phyloP scores from a whole-genome alignment of 2,329 filamentous ascomycete species.

The Penicillium sp. region DNA sequence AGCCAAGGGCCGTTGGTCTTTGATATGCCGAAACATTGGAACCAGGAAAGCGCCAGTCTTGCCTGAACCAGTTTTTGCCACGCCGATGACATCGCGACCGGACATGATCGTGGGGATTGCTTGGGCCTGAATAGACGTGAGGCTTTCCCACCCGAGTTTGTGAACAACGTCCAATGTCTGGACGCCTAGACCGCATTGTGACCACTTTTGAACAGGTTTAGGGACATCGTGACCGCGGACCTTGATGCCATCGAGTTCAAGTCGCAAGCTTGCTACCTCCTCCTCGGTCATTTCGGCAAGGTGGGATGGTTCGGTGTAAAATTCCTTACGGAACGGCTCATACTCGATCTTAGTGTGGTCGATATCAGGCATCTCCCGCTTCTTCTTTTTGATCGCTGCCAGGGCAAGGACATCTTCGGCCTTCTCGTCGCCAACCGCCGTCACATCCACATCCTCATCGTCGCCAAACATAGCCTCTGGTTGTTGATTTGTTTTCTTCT shows the following conservation, averaged over 20 bases:
- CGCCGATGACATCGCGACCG: slow-evolving; percentile 89
- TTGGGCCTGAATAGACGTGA: slow-evolving; percentile 92
- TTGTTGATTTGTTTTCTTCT: slow-evolving; percentile 57
- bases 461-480: slow-evolving; percentile 88
- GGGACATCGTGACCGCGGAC: slow-evolving; percentile 84
- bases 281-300: slow-evolving; percentile 78
- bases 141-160: slow-evolving; percentile 76
- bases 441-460: slow-evolving; percentile 66
- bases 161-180: slow-evolving; percentile 84
- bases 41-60: slow-evolving; percentile 95
- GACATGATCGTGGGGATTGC: slow-evolving; percentile 95
- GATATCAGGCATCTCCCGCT: slow-evolving; percentile 87
- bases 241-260: slow-evolving; percentile 94
- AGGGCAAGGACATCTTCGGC: slow-evolving; percentile 64
- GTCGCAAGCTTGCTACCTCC: slow-evolving; percentile 74
- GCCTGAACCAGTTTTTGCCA: slow-evolving; percentile 95
- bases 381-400: slow-evolving; percentile 65
- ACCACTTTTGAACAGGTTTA: slow-evolving; percentile 94
- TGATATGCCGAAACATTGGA: slow-evolving; percentile 97
- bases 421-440: slow-evolving; percentile 59
- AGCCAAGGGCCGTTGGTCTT: slow-evolving; percentile 80
- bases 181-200: slow-evolving; percentile 85
- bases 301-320: slow-evolving; percentile 88
- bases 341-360: slow-evolving; percentile 86
- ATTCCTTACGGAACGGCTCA: slow-evolving; percentile 84